These are phyloP conservation scores for Didymella sp. DNA, from an alignment of 2,329 filamentous ascomycete species.

Conservation along the genomic window DNA sequence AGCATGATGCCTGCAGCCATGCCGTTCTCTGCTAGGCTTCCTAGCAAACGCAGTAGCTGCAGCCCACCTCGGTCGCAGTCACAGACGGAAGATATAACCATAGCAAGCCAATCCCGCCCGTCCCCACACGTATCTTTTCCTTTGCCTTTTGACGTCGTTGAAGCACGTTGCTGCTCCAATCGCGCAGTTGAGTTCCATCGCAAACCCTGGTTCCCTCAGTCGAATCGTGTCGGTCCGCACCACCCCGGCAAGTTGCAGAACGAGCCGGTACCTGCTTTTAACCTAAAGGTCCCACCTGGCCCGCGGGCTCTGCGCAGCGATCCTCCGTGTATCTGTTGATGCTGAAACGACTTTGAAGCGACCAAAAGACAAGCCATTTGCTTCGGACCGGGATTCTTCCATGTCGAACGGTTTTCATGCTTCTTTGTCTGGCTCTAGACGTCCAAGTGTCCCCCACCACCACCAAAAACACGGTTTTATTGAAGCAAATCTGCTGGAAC, in stretches of 20 bases:
- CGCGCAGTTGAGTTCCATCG: constrained; percentile 21
- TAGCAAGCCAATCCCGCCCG: constrained; percentile 19
- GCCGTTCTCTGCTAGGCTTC: constrained; percentile 27
- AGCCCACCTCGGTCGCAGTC: constrained; percentile 15
- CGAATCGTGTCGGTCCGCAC: constrained; percentile 33
- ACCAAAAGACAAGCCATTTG: constrained; percentile 42
- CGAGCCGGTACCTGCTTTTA: constrained; percentile 38
- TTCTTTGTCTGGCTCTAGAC: constrained; percentile 43
- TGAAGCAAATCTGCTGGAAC: constrained; percentile 45
- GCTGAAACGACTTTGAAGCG: constrained; percentile 52
- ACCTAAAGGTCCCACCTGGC: constrained; percentile 37
- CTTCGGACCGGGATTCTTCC: constrained; percentile 37
- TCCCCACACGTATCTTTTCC: constrained; percentile 21
- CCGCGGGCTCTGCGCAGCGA: constrained; percentile 32
- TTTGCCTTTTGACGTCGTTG: constrained; percentile 18
- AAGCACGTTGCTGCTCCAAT: constrained; percentile 15
- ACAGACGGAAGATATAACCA: constrained; percentile 27
- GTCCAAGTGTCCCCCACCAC: constrained; percentile 31
- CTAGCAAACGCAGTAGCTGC: constrained; percentile 29
- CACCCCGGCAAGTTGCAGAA: constrained; percentile 30
- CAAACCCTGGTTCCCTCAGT: constrained; percentile 29
- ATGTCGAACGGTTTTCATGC: constrained; percentile 47
- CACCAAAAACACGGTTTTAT: constrained; percentile 32
- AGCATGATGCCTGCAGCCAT: constrained; percentile 27
- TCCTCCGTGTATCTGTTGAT: constrained; percentile 41